Conservation (phyloP, 2,329 filamentous ascomycete species). For the Alternaria alternata region DNA sequence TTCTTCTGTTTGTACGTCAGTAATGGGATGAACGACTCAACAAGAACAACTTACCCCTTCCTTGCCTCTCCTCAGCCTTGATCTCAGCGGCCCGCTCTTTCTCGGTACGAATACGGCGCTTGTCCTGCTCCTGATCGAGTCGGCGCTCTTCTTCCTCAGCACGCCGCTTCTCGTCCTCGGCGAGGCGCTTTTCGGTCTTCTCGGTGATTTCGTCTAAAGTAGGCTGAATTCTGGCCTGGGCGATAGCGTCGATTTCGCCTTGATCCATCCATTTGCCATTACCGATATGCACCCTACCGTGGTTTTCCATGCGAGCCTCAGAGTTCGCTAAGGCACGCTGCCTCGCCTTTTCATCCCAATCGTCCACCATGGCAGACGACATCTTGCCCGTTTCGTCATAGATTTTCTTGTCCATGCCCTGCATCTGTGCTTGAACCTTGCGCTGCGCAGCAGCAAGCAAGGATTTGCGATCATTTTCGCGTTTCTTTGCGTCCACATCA, state of each 20-base stretch:
- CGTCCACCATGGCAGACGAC: conserved; percentile 70
- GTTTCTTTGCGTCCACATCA: conserved; percentile 76
- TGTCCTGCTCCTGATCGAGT: conserved; percentile 70
- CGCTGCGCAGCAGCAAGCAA: conserved; percentile 81
- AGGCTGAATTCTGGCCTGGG: conserved; percentile 78
- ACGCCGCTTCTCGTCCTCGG: conserved; percentile 71
- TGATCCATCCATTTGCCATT: conserved; percentile 82
- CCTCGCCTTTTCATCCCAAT: conserved; percentile 82
- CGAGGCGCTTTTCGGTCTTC: conserved; percentile 75
- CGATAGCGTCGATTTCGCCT: conserved; percentile 80
- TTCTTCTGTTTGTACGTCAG: conserved; percentile 57
- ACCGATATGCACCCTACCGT: conserved; percentile 73
- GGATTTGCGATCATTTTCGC: conserved; percentile 75
- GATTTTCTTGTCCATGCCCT: conserved; percentile 82
- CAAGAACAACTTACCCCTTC: conserved; percentile 63
- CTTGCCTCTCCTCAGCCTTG: conserved; percentile 56
- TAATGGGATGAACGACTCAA: not conserved
- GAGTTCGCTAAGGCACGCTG: conserved; percentile 72
- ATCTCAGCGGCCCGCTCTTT: conserved; percentile 59
- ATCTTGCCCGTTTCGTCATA: conserved; percentile 79
- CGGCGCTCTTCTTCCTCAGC: conserved; percentile 69
- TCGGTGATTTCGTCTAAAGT: conserved; percentile 85
- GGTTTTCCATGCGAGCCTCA: conserved; percentile 65
- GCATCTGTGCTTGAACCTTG: conserved; percentile 82
- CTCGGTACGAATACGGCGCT: conserved; percentile 66